Conservation (phyloP, 2,329 filamentous ascomycete genomes). For the Alternaria burnsii region DNA sequence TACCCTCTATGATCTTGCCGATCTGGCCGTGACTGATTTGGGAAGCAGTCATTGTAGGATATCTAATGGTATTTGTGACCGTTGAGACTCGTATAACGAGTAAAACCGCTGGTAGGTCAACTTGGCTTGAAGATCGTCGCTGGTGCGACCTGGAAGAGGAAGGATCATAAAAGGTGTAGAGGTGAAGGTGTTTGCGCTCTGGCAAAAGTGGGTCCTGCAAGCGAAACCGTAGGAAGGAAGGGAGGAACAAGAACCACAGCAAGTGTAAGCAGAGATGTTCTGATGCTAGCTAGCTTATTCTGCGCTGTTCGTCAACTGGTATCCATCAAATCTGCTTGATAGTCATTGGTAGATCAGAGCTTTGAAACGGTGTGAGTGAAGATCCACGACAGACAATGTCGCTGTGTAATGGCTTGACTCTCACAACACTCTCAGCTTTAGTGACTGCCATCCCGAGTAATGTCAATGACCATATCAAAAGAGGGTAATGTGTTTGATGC, state of each 20-base stretch:
- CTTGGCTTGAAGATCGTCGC: not conserved
- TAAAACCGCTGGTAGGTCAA: not conserved
- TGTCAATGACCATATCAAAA: not conserved
- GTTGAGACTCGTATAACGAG: not conserved
- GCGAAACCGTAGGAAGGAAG: not conserved
- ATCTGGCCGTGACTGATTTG: constrained; percentile 24
- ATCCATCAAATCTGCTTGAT: not conserved
- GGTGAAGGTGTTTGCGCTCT: not conserved
- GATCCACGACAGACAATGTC: not conserved
- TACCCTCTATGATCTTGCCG: constrained; percentile 23
- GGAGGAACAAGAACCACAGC: not conserved
- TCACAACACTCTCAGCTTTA: not conserved
- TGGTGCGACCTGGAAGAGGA: not conserved
- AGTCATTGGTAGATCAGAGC: not conserved
- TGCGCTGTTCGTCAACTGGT: not conserved
- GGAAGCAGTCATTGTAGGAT: constrained; percentile 7
- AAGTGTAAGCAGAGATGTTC: not conserved
- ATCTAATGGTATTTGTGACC: not conserved
- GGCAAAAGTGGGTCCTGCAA: not conserved
- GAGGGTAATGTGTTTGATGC: not conserved
- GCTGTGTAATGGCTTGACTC: too few relatives aligned
- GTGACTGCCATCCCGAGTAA: not conserved
- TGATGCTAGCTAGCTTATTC: not conserved
- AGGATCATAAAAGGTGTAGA: not conserved
- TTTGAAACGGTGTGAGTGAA: not conserved